Percentiles rank a stretch among this genome's conserved stretches.
phyloP scores from a whole-genome alignment of 176 grass and related monocot genomes.

The Puccinellia tenuiflora region DNA sequence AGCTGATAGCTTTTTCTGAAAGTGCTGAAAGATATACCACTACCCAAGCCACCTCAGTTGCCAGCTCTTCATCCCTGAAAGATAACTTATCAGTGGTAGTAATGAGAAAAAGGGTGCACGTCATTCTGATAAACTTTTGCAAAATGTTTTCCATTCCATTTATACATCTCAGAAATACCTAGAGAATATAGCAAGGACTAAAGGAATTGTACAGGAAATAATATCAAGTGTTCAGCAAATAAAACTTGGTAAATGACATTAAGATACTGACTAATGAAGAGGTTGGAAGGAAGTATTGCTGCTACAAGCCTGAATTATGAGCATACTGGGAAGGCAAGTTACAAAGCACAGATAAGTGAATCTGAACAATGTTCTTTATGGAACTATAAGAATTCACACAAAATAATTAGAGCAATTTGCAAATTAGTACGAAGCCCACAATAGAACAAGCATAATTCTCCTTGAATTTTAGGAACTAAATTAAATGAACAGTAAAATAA shows the following conservation, averaged over 20 bases:
- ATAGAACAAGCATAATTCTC: not conserved
- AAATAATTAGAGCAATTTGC: not conserved
- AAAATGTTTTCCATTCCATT: not conserved
- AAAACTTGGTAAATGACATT: not conserved
- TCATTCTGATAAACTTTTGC: not conserved
- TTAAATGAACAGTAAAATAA: constrained; percentile 5
- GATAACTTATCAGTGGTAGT: not conserved
- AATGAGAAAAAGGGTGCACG: constrained; percentile 4
- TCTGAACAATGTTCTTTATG: not conserved
- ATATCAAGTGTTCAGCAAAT: not conserved
- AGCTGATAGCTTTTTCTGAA: constrained; percentile 61
- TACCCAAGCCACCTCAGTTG: constrained; percentile 94
- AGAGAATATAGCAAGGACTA: not conserved
- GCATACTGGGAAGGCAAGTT: not conserved
- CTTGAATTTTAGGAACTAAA: not conserved
- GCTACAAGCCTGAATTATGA: not conserved
- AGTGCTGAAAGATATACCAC: constrained; percentile 93
- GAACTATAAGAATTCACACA: not conserved
- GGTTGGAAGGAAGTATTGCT: not conserved
- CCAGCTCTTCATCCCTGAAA: constrained; percentile 80
- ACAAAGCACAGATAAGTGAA: not conserved
- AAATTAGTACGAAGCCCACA: not conserved
- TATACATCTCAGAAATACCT: not conserved
- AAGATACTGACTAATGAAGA: not conserved
- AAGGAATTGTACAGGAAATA: not conserved